Evolutionary conservation across 176 grass and related monocot species (phyloP).

Genomic region (Carex cristatella): DNA sequence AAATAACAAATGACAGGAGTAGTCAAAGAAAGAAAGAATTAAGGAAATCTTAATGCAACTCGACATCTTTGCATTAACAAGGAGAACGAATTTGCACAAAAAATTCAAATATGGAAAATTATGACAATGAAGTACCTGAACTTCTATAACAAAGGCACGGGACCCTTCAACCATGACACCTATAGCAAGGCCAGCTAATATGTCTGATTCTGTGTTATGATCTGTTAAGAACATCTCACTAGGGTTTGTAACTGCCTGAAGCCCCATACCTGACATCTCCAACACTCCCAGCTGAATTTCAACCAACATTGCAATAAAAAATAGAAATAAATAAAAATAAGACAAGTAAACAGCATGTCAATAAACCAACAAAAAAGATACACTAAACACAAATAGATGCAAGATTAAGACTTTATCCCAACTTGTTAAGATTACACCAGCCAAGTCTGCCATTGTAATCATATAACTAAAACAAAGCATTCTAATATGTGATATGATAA

Average conservation of each 20-base stretch:
- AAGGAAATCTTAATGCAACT: not conserved
- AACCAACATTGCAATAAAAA: constrained; percentile 11
- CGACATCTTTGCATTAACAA: not conserved
- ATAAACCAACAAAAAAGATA: not conserved
- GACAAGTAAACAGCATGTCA: not conserved
- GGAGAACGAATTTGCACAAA: not conserved
- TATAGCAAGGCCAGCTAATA: constrained; percentile 82
- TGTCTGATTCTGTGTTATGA: constrained; percentile 62
- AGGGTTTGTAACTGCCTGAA: constrained; percentile 81
- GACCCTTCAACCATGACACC: constrained; percentile 88
- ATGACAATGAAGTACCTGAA: constrained; percentile 57
- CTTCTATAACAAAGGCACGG: constrained; percentile 73
- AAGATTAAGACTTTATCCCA: not conserved
- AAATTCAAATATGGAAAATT: constrained; percentile 22
- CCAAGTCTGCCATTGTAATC: not conserved
- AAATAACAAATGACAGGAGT: constrained; percentile 8
- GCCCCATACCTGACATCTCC: constrained; percentile 79
- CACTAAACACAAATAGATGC: not conserved
- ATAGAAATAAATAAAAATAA: constrained; percentile 2
- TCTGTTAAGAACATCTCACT: constrained; percentile 89
- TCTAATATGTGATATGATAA: constrained; percentile 5
- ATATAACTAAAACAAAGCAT: not conserved
- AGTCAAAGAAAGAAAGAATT: not conserved
- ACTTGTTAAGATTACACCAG: not conserved
- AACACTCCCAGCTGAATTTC: constrained; percentile 79